Evolutionary conservation across 495 filamentous ascomycete species (phyloP).

Genomic region (Rhypophila decipiens): DNA sequence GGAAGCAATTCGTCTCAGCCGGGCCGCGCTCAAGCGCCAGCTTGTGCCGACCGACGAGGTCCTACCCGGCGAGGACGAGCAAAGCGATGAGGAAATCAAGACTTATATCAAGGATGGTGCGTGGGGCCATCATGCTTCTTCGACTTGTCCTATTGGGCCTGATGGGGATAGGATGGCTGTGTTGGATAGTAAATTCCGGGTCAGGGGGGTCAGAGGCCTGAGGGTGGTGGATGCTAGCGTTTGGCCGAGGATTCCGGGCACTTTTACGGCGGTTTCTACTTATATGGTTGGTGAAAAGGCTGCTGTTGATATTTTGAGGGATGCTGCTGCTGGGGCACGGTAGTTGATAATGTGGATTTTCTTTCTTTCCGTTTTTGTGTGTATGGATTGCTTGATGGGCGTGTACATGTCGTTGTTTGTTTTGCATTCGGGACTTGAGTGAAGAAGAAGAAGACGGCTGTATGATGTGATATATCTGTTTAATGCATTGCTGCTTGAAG

Average conservation of each 20-base stretch:
- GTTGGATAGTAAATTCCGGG: constrained; percentile 51
- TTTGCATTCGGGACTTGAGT: too few species aligned
- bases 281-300: constrained; percentile 60
- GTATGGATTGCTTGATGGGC: too few species aligned
- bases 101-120: constrained; percentile 44
- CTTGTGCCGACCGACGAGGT: constrained; percentile 38
- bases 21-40: constrained; percentile 32
- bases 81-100: constrained; percentile 34
- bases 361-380: too few species aligned
- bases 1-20: constrained; percentile 40
- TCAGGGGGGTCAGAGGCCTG: constrained; percentile 49
- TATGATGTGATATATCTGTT: too few species aligned
- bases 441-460: too few species aligned
- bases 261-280: constrained; percentile 46
- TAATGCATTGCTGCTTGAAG: too few species aligned
- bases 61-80: constrained; percentile 40
- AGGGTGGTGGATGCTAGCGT: constrained; percentile 56
- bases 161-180: constrained; percentile 52
- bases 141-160: constrained; percentile 50
- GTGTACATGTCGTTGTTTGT: too few species aligned
- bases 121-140: constrained; percentile 57
- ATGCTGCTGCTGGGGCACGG: not conserved
- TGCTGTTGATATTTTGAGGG: constrained; percentile 20
- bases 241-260: constrained; percentile 52
- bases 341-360: not conserved